Percentiles rank a stretch among this genome's conserved stretches.
Evolutionary conservation across 306 rosid genomes (phyloP).

Genomic region (Sicyos edulis): DNA sequence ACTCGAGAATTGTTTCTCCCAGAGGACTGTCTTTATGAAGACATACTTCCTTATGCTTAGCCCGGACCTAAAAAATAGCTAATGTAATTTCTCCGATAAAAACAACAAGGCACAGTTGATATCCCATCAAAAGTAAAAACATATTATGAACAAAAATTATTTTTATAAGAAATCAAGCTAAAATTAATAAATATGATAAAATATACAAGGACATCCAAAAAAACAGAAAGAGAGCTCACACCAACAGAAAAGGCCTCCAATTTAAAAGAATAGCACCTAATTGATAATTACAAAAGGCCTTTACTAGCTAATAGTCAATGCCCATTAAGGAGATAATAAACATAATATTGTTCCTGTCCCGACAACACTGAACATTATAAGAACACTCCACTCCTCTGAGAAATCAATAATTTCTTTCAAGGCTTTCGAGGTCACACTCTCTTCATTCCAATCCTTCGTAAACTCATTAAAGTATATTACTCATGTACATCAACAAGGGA

Average conservation of each 20-base stretch:
- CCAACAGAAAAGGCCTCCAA: too few relatives aligned
- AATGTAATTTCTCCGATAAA: background rate
- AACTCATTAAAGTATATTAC: too few relatives aligned
- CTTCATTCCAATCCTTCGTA: too few relatives aligned
- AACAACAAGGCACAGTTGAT: background rate
- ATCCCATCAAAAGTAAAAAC: background rate
- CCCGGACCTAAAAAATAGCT: conserved; percentile 67
- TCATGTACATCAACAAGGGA: too few relatives aligned
- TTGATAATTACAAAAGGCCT: background rate
- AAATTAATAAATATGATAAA: background rate
- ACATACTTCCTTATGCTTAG: conserved; percentile 98
- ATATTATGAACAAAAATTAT: background rate
- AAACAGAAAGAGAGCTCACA: background rate
- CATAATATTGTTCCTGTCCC: background rate
- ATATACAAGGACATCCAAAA: too few relatives aligned
- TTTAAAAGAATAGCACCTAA: too few relatives aligned
- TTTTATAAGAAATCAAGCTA: background rate
- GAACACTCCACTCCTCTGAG: background rate
- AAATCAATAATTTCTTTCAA: too few relatives aligned
- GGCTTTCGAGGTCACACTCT: too few relatives aligned
- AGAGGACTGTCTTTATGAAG: conserved; percentile 96
- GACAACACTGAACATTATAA: background rate
- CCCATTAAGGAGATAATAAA: background rate
- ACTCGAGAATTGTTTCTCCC: conserved; percentile 99
- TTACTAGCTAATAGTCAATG: too few relatives aligned